Percentiles rank a stretch among this genome's conserved stretches.
These are phyloP conservation scores for Magnusiomyces magnusii DNA, from an alignment of 1,139 yeast species.

Conservation along the genomic window DNA sequence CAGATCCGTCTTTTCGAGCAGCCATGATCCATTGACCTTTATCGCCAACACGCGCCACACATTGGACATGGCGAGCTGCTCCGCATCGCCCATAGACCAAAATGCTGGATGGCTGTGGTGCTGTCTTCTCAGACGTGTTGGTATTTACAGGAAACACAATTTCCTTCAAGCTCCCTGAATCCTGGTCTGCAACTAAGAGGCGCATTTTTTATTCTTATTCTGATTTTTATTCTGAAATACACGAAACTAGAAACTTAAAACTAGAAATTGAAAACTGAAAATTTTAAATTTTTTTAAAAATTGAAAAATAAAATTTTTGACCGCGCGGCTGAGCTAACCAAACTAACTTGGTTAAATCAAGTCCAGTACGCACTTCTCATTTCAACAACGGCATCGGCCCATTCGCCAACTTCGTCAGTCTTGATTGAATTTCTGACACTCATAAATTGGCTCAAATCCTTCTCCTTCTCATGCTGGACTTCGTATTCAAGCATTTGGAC, in stretches of 20 bases:
- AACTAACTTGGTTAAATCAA: too few species aligned
- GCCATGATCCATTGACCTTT: conserved; percentile 17
- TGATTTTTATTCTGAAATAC: not conserved
- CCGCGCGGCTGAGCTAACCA: too few species aligned
- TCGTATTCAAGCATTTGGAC: conserved; percentile 91
- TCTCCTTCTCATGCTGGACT: conserved; percentile 45
- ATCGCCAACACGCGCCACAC: conserved; percentile 17
- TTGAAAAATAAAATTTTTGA: not conserved
- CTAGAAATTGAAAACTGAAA: not conserved
- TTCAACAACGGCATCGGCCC: conserved; percentile 59
- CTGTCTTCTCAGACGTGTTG: conserved; percentile 31
- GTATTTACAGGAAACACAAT: conserved; percentile 25
- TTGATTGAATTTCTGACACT: conserved; percentile 55
- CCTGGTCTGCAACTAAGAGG: conserved; percentile 34
- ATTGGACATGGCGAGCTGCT: conserved; percentile 25
- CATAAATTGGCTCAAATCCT: conserved; percentile 63
- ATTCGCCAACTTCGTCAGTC: conserved; percentile 59
- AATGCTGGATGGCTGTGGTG: conserved; percentile 25
- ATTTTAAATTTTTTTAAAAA: not conserved
- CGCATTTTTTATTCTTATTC: conserved; percentile 25
- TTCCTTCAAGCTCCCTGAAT: conserved; percentile 33
- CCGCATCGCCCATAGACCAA: conserved; percentile 26
- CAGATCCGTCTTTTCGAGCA: conserved; percentile 15
- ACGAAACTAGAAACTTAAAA: not conserved
- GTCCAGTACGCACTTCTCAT: conserved; percentile 47